Percentiles rank a stretch among this genome's conserved stretches.
These are phyloP conservation scores for Pleodorina starrii DNA, from an alignment of 139 green algal species.

Conservation along the genomic window DNA sequence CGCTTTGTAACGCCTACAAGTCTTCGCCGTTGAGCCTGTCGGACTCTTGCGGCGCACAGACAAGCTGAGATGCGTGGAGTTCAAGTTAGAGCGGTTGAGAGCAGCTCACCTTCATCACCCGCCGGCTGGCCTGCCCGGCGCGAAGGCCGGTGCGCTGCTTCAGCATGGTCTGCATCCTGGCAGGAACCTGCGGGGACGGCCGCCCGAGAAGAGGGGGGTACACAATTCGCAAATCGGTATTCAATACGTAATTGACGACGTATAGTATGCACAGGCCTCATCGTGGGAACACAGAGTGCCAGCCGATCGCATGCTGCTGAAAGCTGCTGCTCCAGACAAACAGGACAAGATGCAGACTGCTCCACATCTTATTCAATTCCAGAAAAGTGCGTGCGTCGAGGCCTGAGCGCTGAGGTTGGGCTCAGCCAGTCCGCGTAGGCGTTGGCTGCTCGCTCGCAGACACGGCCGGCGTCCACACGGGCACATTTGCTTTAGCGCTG, in stretches of 20 bases:
- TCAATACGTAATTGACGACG: not conserved
- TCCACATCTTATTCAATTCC: too few relatives aligned
- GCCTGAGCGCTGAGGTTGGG: too few relatives aligned
- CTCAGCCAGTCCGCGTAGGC: not conserved
- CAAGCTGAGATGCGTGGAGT: not conserved
- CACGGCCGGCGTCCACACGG: not conserved
- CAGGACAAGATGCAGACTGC: too few relatives aligned
- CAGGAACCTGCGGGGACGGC: not conserved
- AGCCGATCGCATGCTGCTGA: not conserved
- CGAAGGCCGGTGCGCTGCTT: conserved; percentile 43
- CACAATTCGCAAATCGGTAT: not conserved
- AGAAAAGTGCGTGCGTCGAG: too few relatives aligned
- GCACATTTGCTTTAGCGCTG: too few relatives aligned
- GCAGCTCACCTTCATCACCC: conserved; percentile 20
- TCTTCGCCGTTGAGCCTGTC: too few relatives aligned
- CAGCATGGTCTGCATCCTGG: conserved; percentile 32
- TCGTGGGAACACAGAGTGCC: not conserved
- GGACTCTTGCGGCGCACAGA: too few relatives aligned
- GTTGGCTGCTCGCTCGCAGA: conserved; percentile 7
- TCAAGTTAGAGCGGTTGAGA: not conserved
- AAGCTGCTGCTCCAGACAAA: too few relatives aligned
- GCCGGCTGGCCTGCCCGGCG: conserved; percentile 17
- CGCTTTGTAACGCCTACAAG: too few relatives aligned
- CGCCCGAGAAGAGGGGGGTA: not conserved
- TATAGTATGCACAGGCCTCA: not conserved